phyloP scores from a whole-genome alignment of 2,329 filamentous ascomycete species.

The Microcyclospora pomicola region DNA sequence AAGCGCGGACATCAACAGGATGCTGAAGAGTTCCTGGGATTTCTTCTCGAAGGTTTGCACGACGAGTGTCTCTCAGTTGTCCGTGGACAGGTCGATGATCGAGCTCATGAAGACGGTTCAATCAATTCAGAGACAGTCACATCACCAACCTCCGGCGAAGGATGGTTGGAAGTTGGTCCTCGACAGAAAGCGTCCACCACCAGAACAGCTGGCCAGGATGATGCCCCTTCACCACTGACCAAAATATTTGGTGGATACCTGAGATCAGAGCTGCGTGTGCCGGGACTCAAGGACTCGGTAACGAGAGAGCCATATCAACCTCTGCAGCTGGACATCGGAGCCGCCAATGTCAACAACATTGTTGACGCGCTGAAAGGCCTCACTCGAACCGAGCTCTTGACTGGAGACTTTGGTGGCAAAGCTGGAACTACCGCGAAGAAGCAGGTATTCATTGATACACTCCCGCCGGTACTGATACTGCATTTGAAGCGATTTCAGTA shows the following conservation, averaged over 20 bases:
- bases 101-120: constrained; percentile 12
- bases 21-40: constrained; percentile 90
- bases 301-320: constrained; percentile 90
- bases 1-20: constrained; percentile 93
- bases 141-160: constrained; percentile 31
- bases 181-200: constrained; percentile 82
- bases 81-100: constrained; percentile 14
- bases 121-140: constrained; percentile 24
- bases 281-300: constrained; percentile 78
- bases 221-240: constrained; percentile 57
- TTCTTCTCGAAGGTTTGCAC: constrained; percentile 80
- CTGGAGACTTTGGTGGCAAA: constrained; percentile 71
- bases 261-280: constrained; percentile 75
- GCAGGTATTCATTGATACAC: constrained; percentile 82
- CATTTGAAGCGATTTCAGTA: constrained; percentile 98
- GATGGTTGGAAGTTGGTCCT: constrained; percentile 90
- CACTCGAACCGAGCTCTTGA: constrained; percentile 69
- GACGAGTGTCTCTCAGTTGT: constrained; percentile 80
- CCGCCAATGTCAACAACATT: constrained; percentile 76
- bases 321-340: constrained; percentile 85
- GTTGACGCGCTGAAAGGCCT: constrained; percentile 77
- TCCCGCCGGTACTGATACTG: constrained; percentile 83
- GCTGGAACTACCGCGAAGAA: constrained; percentile 63
- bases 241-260: constrained; percentile 90
- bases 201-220: constrained; percentile 56